Evolutionary conservation across 1,284 basidiomycete genomes (phyloP), one percentile per base, ranked within the genome.

Genomic region (Erythrobasidium hasegawianum): DNA sequence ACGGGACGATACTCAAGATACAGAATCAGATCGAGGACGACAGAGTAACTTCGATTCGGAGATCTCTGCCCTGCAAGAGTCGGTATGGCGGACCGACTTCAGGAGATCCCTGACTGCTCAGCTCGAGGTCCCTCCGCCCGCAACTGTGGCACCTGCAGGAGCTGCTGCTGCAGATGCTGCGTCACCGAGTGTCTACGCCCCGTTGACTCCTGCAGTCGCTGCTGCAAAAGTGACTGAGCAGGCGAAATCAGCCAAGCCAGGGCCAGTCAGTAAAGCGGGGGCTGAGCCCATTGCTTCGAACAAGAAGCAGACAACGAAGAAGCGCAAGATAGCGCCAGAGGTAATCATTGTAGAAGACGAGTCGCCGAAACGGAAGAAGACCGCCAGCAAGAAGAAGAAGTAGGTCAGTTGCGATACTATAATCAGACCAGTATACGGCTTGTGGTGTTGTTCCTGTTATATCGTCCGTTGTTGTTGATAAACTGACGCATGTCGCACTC

Each of bases 321-420:
- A 47, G 43, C 43, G 43, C 7, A 47, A 47, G 14, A 47, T n/a
- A n/a, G 43, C 22, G n/a, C 43, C 43, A 5, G 43, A 47, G 8
- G 43, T 47, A 4, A 47, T 47, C 43, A 14, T 47, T 24, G 22
- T 47, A 8, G 43, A 47, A 24, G 43, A 47, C 43, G 43, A 47
- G 16, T 24, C 43, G n/a, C n/a, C 22, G 8, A 47, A 47, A 14
- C 43, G 43, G 7, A 10, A 59, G 18, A 47, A 26, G n/a, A 39
- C 24, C n/a, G 43, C 39, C 27, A 27, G 69, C 79, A 57, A 82
- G 80, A 38, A 82, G 79, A 40, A 86, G 75, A 47, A 47, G 43
- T 47, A 33, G 33, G 33, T n/a, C n/a, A n/a, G n/a, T n/a, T n/a
- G n/a, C n/a, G n/a, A n/a, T n/a, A n/a, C n/a, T n/a, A 38, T 9